Percentiles rank a stretch among this genome's conserved stretches.
These are phyloP conservation scores for Colletotrichum nymphaeae DNA, from an alignment of 2,329 filamentous ascomycete species.

Conservation along the genomic window DNA sequence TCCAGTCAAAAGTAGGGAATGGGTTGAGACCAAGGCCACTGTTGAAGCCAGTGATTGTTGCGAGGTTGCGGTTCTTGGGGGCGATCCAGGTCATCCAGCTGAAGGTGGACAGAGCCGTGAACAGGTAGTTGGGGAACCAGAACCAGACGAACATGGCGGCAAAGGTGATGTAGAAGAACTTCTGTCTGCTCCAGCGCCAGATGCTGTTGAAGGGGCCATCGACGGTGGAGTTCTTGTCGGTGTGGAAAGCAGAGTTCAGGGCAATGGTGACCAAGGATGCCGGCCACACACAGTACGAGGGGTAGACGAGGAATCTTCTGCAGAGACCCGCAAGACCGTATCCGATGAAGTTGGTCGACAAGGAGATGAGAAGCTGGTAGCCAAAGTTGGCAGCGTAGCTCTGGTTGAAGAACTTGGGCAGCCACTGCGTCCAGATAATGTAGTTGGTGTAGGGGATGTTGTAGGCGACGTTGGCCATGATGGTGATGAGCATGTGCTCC, in stretches of 20 bases:
- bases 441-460: constrained; percentile 55
- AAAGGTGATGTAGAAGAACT: constrained; percentile 54
- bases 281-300: constrained; percentile 60
- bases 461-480: constrained; percentile 64
- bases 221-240: constrained; percentile 43
- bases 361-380: constrained; percentile 57
- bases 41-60: constrained; percentile 43
- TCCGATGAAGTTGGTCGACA: constrained; percentile 61
- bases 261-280: constrained; percentile 56
- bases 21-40: constrained; percentile 46
- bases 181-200: constrained; percentile 50
- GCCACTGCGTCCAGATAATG: constrained; percentile 55
- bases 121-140: constrained; percentile 60
- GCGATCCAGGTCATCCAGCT: constrained; percentile 61
- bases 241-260: constrained; percentile 55
- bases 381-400: constrained; percentile 52
- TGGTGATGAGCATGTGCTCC: constrained; percentile 64
- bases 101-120: constrained; percentile 54
- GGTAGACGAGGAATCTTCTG: constrained; percentile 58
- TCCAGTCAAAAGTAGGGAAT: constrained; percentile 46
- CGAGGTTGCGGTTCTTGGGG: constrained; percentile 46
- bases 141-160: constrained; percentile 59
- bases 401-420: constrained; percentile 57
- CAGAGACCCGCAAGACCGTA: constrained; percentile 57
- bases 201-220: constrained; percentile 46